Evolutionary conservation across 345 rosid species (phyloP).

Genomic region (Salix suchowensis): DNA sequence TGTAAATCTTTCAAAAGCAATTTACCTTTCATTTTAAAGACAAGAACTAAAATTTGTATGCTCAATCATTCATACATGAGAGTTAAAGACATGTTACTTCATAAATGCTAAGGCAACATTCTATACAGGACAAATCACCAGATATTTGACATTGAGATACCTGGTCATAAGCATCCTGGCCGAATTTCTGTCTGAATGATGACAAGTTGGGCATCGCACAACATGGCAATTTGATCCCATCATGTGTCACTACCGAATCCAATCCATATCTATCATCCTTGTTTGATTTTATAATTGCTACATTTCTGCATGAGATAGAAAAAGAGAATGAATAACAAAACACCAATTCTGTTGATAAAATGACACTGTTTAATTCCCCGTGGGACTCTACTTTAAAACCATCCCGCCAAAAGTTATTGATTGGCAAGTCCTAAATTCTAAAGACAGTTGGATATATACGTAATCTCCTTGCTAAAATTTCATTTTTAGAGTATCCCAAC

Average conservation of each 20-base stretch:
- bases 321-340: background rate
- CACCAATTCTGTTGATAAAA: background rate
- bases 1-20: background rate
- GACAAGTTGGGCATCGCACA: slow-evolving; percentile 53
- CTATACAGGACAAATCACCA: background rate
- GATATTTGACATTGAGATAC: slow-evolving; percentile 26
- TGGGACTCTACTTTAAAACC: background rate
- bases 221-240: slow-evolving; percentile 76
- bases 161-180: slow-evolving; percentile 56
- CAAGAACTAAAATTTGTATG: background rate
- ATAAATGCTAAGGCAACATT: background rate
- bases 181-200: slow-evolving; percentile 51
- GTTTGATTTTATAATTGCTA: slow-evolving; percentile 72
- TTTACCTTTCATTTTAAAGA: background rate
- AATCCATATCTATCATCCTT: slow-evolving; percentile 71
- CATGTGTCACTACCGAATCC: slow-evolving; percentile 75
- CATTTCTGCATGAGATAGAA: slow-evolving; percentile 38
- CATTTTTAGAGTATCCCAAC: background rate
- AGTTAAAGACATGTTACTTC: background rate
- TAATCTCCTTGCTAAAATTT: background rate
- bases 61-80: background rate
- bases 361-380: background rate
- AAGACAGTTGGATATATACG: background rate
- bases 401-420: background rate
- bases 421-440: background rate